Conservation (phyloP, 2,329 filamentous ascomycete genomes). For the Lasiodiplodia theobromae region DNA sequence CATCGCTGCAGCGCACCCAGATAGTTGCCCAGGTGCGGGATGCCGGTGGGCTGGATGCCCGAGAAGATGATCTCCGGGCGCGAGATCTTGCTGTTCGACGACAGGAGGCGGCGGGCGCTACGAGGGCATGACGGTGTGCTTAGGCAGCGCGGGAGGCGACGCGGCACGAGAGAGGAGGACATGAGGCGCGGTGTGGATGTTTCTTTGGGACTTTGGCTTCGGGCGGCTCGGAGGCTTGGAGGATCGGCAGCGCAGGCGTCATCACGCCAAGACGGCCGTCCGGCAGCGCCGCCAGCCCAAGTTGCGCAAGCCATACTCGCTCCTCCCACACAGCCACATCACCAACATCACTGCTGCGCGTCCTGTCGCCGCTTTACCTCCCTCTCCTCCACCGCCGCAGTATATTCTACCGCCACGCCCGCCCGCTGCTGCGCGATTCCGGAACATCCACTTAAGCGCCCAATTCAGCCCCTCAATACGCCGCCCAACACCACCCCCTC, state of each 20-base stretch:
- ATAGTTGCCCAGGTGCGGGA: conserved; percentile 95
- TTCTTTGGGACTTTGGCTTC: background rate
- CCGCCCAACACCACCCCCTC: background rate
- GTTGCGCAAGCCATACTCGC: conserved; percentile 16
- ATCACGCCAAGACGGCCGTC: conserved; percentile 26
- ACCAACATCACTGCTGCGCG: conserved; percentile 2
- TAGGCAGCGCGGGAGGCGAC: conserved; percentile 18
- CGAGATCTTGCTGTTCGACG: background rate
- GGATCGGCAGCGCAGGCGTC: conserved; percentile 17
- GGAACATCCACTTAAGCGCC: conserved; percentile 19
- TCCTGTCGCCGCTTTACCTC: conserved; percentile 10
- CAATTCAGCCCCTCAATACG: conserved; percentile 19
- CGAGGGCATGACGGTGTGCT: background rate
- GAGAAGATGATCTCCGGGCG: conserved; percentile 75
- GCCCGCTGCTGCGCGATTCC: conserved; percentile 2
- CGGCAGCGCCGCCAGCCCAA: conserved; percentile 11
- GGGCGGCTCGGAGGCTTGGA: background rate
- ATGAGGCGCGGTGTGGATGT: background rate
- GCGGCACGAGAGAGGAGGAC: conserved; percentile 2
- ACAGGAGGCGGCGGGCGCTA: background rate
- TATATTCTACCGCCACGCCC: background rate
- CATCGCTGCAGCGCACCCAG: conserved; percentile 87
- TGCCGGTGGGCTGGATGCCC: conserved; percentile 93
- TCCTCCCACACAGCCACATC: conserved; percentile 27
- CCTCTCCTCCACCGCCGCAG: background rate